Evolutionary conservation across 1,284 basidiomycete genomes (phyloP).

Genomic region (Fomitiporia mediterranea): DNA sequence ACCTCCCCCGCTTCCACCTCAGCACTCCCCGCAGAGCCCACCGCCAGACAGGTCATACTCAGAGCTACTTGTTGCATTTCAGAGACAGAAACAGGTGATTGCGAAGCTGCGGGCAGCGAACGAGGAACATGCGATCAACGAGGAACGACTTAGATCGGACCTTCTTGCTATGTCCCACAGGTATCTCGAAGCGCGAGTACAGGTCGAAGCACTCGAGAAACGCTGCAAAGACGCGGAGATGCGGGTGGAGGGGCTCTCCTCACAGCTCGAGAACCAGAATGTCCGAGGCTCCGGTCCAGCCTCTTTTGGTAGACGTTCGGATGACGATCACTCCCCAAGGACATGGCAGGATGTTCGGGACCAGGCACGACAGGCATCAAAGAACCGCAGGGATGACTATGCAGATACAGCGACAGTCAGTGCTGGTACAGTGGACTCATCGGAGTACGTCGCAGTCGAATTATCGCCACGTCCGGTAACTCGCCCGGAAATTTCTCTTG

Average conservation of each 20-base stretch:
- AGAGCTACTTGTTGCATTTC: not conserved
- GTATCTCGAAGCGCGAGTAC: conserved; percentile 13
- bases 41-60: not conserved
- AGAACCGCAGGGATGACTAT: not conserved
- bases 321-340: not conserved
- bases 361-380: not conserved
- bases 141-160: conserved; percentile 10
- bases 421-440: conserved; percentile 3
- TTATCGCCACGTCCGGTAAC: not conserved
- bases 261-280: conserved; percentile 4
- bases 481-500: not conserved
- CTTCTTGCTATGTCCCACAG: conserved; percentile 18
- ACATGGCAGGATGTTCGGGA: not conserved
- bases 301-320: not conserved
- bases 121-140: not conserved
- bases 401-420: conserved; percentile 3
- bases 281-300: not conserved
- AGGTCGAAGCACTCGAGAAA: not conserved
- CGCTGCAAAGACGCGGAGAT: conserved; percentile 1
- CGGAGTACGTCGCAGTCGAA: conserved; percentile 5
- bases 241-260: conserved; percentile 4
- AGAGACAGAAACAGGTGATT: conserved; percentile 7
- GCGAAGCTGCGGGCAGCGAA: not conserved
- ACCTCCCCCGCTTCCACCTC: not conserved
- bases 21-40: not conserved